Percentiles rank a stretch among this genome's conserved stretches.
Evolutionary conservation across 1,284 basidiomycete genomes (phyloP).

Genomic region (Xerocomus nothofagi): DNA sequence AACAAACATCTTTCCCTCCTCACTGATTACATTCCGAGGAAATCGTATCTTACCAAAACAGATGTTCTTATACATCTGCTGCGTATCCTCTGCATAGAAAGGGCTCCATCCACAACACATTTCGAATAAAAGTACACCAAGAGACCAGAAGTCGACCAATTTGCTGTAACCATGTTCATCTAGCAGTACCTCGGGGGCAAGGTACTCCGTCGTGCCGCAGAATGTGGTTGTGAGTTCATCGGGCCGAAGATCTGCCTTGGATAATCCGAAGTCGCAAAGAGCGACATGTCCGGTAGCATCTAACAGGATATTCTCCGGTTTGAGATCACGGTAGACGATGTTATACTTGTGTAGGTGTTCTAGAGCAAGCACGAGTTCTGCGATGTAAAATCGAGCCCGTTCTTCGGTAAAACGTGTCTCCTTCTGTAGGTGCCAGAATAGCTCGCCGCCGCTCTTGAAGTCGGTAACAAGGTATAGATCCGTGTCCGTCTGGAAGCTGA

Average conservation of each 20-base stretch:
- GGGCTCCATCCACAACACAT: slow-evolving; percentile 99
- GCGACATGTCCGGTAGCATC: slow-evolving; percentile 98
- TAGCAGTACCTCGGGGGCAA: slow-evolving; percentile 97
- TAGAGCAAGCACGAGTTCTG: slow-evolving; percentile 89
- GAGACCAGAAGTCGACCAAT: slow-evolving; percentile 98
- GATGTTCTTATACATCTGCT: slow-evolving; percentile 99
- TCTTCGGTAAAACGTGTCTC: slow-evolving; percentile 94
- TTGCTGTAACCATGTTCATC: slow-evolving; percentile 99
- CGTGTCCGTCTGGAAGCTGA: slow-evolving; percentile 95
- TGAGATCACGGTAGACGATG: slow-evolving; percentile 97
- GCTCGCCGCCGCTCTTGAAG: slow-evolving; percentile 98
- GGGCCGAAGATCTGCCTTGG: slow-evolving; percentile 91
- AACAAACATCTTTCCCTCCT: slow-evolving; percentile 99
- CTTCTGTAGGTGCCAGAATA: slow-evolving; percentile 97
- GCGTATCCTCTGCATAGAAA: slow-evolving; percentile 99
- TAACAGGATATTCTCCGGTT: slow-evolving; percentile 96
- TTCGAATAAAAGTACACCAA: slow-evolving; percentile 90
- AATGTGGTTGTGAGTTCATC: slow-evolving; percentile 98
- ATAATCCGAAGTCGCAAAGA: slow-evolving; percentile 95
- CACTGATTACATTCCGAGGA: slow-evolving; percentile 94
- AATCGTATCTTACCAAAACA: slow-evolving; percentile 99
- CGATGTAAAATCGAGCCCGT: slow-evolving; percentile 92
- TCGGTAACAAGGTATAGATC: slow-evolving; percentile 98
- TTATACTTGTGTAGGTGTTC: slow-evolving; percentile 97
- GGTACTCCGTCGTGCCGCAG: slow-evolving; percentile 96